Evolutionary conservation across 768 basidiomycete genomes (phyloP).

Genomic region (Dacryopinax spathularia): DNA sequence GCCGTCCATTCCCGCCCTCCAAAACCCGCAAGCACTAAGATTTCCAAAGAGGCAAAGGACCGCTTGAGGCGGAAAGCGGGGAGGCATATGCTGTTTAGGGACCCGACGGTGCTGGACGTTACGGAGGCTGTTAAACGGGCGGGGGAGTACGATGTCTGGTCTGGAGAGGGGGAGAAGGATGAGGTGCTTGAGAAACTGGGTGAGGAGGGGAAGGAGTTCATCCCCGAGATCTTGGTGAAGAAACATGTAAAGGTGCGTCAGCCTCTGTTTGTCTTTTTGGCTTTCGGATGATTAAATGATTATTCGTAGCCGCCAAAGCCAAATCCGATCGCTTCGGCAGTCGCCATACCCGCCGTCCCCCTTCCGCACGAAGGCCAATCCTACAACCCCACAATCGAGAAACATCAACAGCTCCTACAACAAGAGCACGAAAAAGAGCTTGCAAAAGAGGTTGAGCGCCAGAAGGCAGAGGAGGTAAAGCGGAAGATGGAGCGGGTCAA

Average conservation of each 20-base stretch:
- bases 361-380: constrained; percentile 72
- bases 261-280: no score
- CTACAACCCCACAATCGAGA: constrained; percentile 69
- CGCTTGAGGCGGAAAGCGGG: constrained; percentile 61
- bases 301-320: background rate
- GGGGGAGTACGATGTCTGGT: constrained; percentile 33
- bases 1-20: constrained; percentile 54
- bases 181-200: constrained; percentile 25
- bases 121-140: constrained; percentile 38
- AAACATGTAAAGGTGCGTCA: constrained; percentile 42
- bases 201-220: constrained; percentile 20
- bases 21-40: constrained; percentile 17
- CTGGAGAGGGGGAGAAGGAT: constrained; percentile 41
- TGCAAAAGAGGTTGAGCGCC: constrained; percentile 38
- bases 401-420: constrained; percentile 56
- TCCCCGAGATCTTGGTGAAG: constrained; percentile 22
- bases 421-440: constrained; percentile 55
- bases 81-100: constrained; percentile 49
- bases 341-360: constrained; percentile 49
- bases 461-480: constrained; percentile 40
- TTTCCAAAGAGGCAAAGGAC: constrained; percentile 59
- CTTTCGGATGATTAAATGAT: background rate
- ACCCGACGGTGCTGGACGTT: constrained; percentile 21
- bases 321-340: constrained; percentile 17
- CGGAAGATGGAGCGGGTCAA: constrained; percentile 40